Base-by-base conservation (phyloP, 768 basidiomycete genomes). In the Calocera cornea region DNA sequence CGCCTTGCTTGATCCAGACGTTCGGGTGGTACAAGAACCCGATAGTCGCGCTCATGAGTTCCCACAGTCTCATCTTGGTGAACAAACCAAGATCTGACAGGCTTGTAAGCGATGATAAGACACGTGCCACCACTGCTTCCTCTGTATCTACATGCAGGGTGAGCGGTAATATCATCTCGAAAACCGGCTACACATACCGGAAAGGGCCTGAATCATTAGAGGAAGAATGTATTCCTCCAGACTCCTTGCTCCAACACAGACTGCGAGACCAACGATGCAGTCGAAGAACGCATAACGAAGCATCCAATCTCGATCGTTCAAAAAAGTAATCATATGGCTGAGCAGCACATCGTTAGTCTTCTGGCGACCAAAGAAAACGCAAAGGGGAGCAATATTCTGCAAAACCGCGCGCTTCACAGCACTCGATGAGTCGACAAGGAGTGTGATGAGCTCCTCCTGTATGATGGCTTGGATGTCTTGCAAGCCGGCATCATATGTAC, bases 141-240 rank as follows among this genome's bases (percentile, higher is more conserved):
- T 99, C 97, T 7, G 92, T 88, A 74, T 99, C 97, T 95, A 74
- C 0, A 44, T 7, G 31, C 31, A 7, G 29, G 41, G 64, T 22
- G 16, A 64, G 54, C 29, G 29, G 10, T 14, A 65, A 31, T 16
- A 36, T 41, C 12, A 1, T 2, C 65, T 72, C 7, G 27, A 34
- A 12, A 3, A 8, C 31, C 19, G 49, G 34, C 5, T 16, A 33
- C 10, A 72, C 83, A 40, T 67, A 94, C 95, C 95, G 65, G 92
- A 93, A 31, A 99, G 77, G 0, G 95, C 93, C 72, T 97, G 95
- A 2, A 93, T 85, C 92, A 98, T 94, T 68, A 99, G 76, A 0
- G 97, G 97, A n/a, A 97, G 74, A 65, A 98, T 95, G 72, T 97
- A 98, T 72, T 97, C 94, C 73, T 98, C 97, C 72, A 98, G 74